phyloP scores from a whole-genome alignment of 2,329 filamentous ascomycete genomes.

The Ceratocystis destructans region DNA sequence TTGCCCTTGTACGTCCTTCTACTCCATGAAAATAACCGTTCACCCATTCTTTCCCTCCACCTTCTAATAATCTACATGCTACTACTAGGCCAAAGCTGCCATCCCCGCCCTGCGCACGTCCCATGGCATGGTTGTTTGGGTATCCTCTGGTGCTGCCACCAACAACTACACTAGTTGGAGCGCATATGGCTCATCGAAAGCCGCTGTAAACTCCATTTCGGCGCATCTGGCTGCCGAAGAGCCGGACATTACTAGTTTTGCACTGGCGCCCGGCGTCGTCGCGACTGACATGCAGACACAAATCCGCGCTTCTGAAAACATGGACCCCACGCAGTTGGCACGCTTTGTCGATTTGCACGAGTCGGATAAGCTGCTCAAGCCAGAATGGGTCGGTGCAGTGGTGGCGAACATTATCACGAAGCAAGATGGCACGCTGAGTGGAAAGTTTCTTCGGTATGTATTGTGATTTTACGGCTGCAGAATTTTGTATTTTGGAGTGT shows the following conservation, averaged over 20 bases:
- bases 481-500: no score
- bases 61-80: not conserved
- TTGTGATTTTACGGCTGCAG: slow-evolving; percentile 18
- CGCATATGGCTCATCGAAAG: slow-evolving; percentile 70
- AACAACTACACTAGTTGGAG: slow-evolving; percentile 60
- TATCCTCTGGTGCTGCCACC: slow-evolving; percentile 63
- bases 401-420: slow-evolving; percentile 64
- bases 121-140: slow-evolving; percentile 60
- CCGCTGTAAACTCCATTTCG: slow-evolving; percentile 67
- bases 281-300: slow-evolving; percentile 85
- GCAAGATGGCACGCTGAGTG: slow-evolving; percentile 54
- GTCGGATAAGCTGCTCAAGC: slow-evolving; percentile 58
- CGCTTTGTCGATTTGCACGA: slow-evolving; percentile 57
- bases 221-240: slow-evolving; percentile 64
- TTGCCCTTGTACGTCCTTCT: slow-evolving; percentile 51
- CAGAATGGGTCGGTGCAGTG: slow-evolving; percentile 73
- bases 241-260: slow-evolving; percentile 55
- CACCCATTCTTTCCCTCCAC: not conserved
- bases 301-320: slow-evolving; percentile 48
- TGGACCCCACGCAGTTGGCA: slow-evolving; percentile 45
- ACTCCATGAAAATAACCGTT: not conserved
- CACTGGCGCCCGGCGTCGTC: slow-evolving; percentile 65
- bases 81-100: slow-evolving; percentile 50
- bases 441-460: slow-evolving; percentile 55
- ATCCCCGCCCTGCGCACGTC: slow-evolving; percentile 54